Base-by-base conservation (phyloP, 768 basidiomycete species). In the Leccinum imitatum region DNA sequence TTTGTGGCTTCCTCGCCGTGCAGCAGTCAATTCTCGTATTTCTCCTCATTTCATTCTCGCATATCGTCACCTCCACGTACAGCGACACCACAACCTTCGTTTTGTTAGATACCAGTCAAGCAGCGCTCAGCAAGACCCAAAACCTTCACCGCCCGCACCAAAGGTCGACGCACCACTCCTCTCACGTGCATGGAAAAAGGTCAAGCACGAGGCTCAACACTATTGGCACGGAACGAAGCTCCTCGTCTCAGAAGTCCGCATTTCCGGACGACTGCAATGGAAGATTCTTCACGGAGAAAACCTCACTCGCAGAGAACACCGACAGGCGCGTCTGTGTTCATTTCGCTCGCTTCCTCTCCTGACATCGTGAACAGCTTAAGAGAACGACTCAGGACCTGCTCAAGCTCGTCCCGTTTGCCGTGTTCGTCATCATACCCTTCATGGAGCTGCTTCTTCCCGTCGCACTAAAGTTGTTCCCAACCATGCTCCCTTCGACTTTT, bases 161-260 rank as follows among this genome's bases (percentile, higher is more conserved):
- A 80, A 80, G 65, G 79, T 82, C 46, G 71, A 77, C 47, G 71
- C 74, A 0, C 80, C 82, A 1, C 72, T 91, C 3, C 59, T 78
- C 44, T 79, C 84, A 10, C 81, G 95, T 41, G 83, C 84, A 7
- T 98, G 96, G 96, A 90, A 89, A 65, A 91, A 87, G 66, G 87
- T 98, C 62, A 99, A 98, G 78, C 92, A 98, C 68, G 97, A 98
- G 75, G 94, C 89, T 0, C 83, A 85, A 59, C 96, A 99, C 73
- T 99, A 98, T 73, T 98, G 95, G 95, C 89, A 95, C 63, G 96
- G 97, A 11, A 84, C 92, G 1, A 97, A 97, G 71, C 85, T 99
- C 5, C 81, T 99, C 52, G 94, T 92, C 15, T 91, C 93, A 25
- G 97, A 98, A 77, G 91, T 97, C 56, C 86, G 90, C 63, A 98